phyloP scores from a whole-genome alignment of 2,329 filamentous ascomycete genomes.

The Ascochyta pisi region DNA sequence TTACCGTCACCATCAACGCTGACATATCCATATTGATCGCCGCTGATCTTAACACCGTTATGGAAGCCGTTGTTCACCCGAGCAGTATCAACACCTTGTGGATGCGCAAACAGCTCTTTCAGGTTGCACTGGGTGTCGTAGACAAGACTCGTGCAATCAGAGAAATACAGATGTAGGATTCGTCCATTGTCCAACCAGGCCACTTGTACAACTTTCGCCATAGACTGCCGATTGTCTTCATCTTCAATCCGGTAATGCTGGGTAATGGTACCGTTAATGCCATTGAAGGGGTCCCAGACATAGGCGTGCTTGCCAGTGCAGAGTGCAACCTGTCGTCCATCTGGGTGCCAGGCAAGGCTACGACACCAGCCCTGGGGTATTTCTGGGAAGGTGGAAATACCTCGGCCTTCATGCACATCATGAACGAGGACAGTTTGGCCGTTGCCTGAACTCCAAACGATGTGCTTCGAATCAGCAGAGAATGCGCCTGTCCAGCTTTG shows the following conservation, averaged over 20 bases:
- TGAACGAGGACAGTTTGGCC: slow-evolving; percentile 28
- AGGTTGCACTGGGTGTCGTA: slow-evolving; percentile 33
- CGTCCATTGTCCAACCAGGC: slow-evolving; percentile 30
- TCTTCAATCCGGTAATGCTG: slow-evolving; percentile 31
- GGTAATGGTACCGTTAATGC: slow-evolving; percentile 18
- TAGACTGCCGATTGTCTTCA: not conserved
- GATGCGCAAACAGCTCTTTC: slow-evolving; percentile 38
- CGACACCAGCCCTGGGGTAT: slow-evolving; percentile 27
- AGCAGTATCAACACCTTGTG: slow-evolving; percentile 13
- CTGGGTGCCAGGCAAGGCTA: slow-evolving; percentile 34
- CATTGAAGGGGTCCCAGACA: slow-evolving; percentile 35
- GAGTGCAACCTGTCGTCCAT: slow-evolving; percentile 29
- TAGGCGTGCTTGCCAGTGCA: slow-evolving; percentile 27
- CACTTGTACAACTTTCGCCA: slow-evolving; percentile 17
- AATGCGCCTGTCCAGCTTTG: slow-evolving; percentile 38
- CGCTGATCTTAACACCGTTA: slow-evolving; percentile 15
- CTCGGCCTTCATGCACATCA: slow-evolving; percentile 23
- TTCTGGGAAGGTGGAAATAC: slow-evolving; percentile 22
- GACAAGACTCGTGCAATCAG: slow-evolving; percentile 31
- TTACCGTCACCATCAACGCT: slow-evolving; percentile 35
- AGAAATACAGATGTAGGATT: slow-evolving; percentile 23
- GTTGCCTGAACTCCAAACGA: slow-evolving; percentile 31
- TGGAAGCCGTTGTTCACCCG: slow-evolving; percentile 25
- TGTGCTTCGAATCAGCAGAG: slow-evolving; percentile 32
- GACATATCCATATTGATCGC: slow-evolving; percentile 25